Percentiles rank a stretch among this genome's conserved stretches.
phyloP scores from a whole-genome alignment of 192 early-diverging fungal genomes.

The Entophlyctis luteolus region DNA sequence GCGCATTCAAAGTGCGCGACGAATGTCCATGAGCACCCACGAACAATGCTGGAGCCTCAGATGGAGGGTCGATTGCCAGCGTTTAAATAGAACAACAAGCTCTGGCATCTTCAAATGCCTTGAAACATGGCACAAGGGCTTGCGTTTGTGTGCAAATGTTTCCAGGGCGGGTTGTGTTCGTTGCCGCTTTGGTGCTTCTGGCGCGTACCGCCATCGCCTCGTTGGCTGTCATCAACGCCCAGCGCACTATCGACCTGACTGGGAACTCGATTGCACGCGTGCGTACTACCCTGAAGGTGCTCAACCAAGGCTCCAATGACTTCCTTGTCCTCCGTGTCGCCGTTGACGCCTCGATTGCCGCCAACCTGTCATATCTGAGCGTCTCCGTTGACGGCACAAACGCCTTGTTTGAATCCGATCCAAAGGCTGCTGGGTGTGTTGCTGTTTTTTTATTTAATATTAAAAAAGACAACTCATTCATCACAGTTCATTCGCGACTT shows the following conservation, averaged over 20 bases:
- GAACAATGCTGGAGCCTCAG: no score
- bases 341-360: constrained; percentile 13
- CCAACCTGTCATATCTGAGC: constrained; percentile 27
- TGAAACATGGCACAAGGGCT: no score
- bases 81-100: no score
- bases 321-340: constrained; percentile 31
- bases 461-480: background rate
- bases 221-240: no score
- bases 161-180: no score
- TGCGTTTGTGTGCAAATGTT: no score
- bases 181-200: no score
- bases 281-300: constrained; percentile 45
- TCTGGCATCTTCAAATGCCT: no score
- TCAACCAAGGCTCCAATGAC: constrained; percentile 36
- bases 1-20: no score
- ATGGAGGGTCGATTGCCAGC: no score
- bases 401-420: constrained; percentile 4
- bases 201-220: no score
- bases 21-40: no score
- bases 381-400: constrained; percentile 48
- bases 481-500: constrained; percentile 13
- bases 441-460: background rate
- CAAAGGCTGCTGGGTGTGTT: background rate
- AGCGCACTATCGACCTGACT: constrained; percentile 62
- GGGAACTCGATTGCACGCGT: constrained; percentile 43